Evolutionary conservation across 2,329 filamentous ascomycete species (phyloP).

Genomic region (Sporothrix brasiliensis): DNA sequence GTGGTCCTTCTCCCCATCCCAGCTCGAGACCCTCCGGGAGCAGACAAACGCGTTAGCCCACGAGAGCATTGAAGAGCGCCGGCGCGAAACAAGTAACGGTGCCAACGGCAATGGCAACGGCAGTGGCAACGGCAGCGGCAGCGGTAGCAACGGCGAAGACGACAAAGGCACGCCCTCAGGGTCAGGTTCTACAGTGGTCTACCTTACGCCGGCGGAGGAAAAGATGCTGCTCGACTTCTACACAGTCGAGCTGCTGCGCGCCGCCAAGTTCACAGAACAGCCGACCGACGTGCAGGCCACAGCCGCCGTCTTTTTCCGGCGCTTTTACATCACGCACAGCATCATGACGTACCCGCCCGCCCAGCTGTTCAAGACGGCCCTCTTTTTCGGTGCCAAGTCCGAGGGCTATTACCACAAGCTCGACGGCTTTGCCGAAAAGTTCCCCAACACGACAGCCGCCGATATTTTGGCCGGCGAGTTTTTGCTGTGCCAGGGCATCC

Average conservation of each 20-base stretch:
- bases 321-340: slow-evolving; percentile 95
- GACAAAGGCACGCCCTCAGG: slow-evolving; percentile 38
- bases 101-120: slow-evolving; percentile 36
- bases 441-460: slow-evolving; percentile 72
- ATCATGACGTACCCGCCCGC: slow-evolving; percentile 95
- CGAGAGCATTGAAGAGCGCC: slow-evolving; percentile 60
- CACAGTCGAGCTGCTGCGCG: slow-evolving; percentile 60
- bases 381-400: slow-evolving; percentile 93
- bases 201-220: slow-evolving; percentile 83
- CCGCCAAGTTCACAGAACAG: slow-evolving; percentile 57
- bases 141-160: neutral
- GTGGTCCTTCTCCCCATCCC: slow-evolving; percentile 84
- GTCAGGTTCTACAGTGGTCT: slow-evolving; percentile 43
- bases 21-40: slow-evolving; percentile 70
- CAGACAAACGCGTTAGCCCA: slow-evolving; percentile 78
- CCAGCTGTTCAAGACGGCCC: slow-evolving; percentile 82
- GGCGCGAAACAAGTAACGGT: slow-evolving; percentile 51
- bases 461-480: slow-evolving; percentile 91
- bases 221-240: slow-evolving; percentile 79
- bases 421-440: slow-evolving; percentile 64
- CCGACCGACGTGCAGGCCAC: slow-evolving; percentile 65
- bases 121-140: neutral
- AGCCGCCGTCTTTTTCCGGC: slow-evolving; percentile 83
- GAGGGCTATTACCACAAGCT: slow-evolving; percentile 70
- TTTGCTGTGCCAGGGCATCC: slow-evolving; percentile 84